phyloP scores from a whole-genome alignment of 1,284 basidiomycete genomes.

The Ceratobasidium sp. region DNA sequence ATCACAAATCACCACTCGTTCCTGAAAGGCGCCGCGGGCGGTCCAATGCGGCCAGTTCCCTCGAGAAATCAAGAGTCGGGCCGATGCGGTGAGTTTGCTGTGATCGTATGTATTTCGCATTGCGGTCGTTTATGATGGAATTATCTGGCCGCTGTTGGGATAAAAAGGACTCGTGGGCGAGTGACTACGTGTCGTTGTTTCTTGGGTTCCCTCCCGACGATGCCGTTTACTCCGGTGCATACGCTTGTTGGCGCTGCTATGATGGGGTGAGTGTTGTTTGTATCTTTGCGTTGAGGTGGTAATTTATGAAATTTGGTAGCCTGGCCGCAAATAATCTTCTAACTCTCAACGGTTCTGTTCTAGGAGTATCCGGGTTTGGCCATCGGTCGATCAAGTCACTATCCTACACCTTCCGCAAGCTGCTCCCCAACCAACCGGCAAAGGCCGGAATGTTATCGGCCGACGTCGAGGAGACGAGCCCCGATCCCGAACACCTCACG shows the following conservation, averaged over 20 bases:
- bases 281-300: no score
- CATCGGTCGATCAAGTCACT: slow-evolving; percentile 6
- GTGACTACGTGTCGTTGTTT: not conserved
- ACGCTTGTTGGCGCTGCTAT: slow-evolving; percentile 34
- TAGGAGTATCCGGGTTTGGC: slow-evolving; percentile 31
- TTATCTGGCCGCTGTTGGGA: slow-evolving; percentile 1
- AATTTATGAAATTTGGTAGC: not conserved
- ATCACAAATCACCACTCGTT: not conserved
- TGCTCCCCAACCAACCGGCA: not conserved
- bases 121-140: not conserved
- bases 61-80: not conserved
- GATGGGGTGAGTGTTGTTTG: slow-evolving; percentile 24
- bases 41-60: slow-evolving; percentile 7
- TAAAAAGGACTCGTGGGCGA: not conserved
- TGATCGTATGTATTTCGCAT: not conserved
- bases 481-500: slow-evolving; percentile 34
- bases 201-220: not conserved
- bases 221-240: slow-evolving; percentile 36
- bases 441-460: not conserved
- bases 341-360: slow-evolving; percentile 30
- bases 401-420: not conserved
- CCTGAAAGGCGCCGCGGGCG: not conserved
- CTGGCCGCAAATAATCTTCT: slow-evolving; percentile 29
- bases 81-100: not conserved
- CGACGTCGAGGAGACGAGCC: not conserved